phyloP scores from a whole-genome alignment of 768 basidiomycete genomes.

The Austroboletus festivus region DNA sequence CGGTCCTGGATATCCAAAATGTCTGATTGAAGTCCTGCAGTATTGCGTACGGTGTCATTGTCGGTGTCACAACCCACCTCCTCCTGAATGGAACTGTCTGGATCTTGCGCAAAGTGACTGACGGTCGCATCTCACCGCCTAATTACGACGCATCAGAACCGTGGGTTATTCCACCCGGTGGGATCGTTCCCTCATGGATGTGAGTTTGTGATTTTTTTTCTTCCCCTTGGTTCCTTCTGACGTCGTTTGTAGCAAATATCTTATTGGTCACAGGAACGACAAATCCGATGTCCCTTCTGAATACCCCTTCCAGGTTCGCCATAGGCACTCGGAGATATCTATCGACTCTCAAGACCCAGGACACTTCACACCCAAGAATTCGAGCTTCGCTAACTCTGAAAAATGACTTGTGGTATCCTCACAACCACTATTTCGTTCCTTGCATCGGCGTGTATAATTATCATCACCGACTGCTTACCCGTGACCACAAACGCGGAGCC shows the following conservation, averaged over 20 bases:
- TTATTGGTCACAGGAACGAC: conserved; percentile 15
- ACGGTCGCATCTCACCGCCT: conserved; percentile 62
- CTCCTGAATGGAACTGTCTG: conserved; percentile 71
- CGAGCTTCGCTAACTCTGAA: conserved; percentile 27
- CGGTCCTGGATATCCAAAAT: not conserved
- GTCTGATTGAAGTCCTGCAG: conserved; percentile 34
- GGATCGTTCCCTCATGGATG: conserved; percentile 69
- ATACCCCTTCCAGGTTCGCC: conserved; percentile 31
- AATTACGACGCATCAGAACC: conserved; percentile 62
- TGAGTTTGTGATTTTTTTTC: conserved; percentile 29
- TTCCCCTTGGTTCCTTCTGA: not conserved
- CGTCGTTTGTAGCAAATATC: conserved; percentile 20
- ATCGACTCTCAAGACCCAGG: conserved; percentile 32
- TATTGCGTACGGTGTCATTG: conserved; percentile 88
- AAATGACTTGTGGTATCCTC: conserved; percentile 14
- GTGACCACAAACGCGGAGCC: conserved; percentile 15
- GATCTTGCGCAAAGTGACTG: conserved; percentile 48
- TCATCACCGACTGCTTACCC: conserved; percentile 5
- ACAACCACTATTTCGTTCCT: not conserved
- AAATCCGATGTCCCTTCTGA: conserved; percentile 14
- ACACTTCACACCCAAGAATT: conserved; percentile 21
- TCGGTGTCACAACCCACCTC: conserved; percentile 68
- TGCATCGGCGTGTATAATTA: conserved; percentile 2
- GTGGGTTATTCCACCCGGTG: conserved; percentile 71
- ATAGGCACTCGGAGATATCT: conserved; percentile 31